Base-by-base conservation (phyloP, 306 rosid genomes). In the Acacia acuminata region DNA sequence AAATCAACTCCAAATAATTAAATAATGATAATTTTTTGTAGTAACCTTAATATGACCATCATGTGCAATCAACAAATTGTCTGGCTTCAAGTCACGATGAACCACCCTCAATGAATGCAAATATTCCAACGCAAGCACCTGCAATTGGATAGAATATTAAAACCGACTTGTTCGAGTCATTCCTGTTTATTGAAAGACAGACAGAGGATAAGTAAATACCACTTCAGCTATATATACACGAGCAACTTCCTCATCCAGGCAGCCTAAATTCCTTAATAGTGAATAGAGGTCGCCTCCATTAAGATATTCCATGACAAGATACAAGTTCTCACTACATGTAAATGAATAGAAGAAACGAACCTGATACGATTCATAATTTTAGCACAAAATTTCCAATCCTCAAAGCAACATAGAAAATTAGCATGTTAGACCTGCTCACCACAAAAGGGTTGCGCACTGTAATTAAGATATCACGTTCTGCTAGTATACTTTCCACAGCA, bases 261-360 rank as follows among this genome's bases (percentile, higher is more conserved):
- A 96, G 73, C 99, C 99, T 77, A 96, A 90, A 90, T 92, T 96
- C 89, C 99, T 90, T 88, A 96, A 86, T 86, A 96, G 88, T 16
- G 99, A 96, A 87, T 96, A 96, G 60, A 96, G 88, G 87, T 96
- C 99, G 32, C 99, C 99, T 84, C 99, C 99, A 79, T 94, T 96
- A 60, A 94, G 89, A 90, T 96, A 96, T 90, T 96, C 99, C 99
- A 96, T 96, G 77, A 96, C 99, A 76, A 96, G 99, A 80, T 96
- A 96, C 85, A 96, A 85, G 87, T 96, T 96, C 61, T 94, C 98
- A 58, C 98, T 91, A 72, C 98, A 94, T 72, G 99, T 96, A 86
- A 96, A 96, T 48, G 99, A 96, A 90, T 96, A 96, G 91, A 96
- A 96, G 89, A 96, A 96, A 25, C 99, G 99, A 83, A 96, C 99